phyloP scores from a whole-genome alignment of 208 protist genomes.

The Acanthamoeba triangularis region DNA sequence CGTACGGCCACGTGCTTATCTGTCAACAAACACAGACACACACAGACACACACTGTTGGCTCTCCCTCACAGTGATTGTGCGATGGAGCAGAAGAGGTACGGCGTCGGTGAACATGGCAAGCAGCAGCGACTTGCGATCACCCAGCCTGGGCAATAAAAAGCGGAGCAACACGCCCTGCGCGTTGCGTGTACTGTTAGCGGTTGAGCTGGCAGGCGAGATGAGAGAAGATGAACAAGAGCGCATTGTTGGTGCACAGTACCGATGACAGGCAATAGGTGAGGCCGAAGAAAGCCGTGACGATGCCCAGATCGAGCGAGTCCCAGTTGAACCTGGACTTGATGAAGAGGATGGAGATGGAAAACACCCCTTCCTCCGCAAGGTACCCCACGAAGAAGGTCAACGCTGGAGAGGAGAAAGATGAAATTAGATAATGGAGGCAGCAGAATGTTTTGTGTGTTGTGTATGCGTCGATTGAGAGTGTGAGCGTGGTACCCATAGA shows the following conservation, averaged over 20 bases:
- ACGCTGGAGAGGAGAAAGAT: neutral
- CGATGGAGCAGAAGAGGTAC: neutral
- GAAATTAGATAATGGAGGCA: neutral
- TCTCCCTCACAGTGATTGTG: too few species aligned
- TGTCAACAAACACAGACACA: neutral
- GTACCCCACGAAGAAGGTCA: neutral
- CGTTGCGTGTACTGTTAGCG: too few species aligned
- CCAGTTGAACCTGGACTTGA: conserved; percentile 29
- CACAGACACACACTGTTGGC: too few species aligned
- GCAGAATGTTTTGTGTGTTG: neutral
- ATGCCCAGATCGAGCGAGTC: neutral
- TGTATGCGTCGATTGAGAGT: neutral
- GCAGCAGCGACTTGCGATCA: neutral
- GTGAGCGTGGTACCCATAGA: neutral
- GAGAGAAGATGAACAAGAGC: too few species aligned
- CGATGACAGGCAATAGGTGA: conserved; percentile 15
- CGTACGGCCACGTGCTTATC: conserved; percentile 4
- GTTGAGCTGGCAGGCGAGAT: neutral
- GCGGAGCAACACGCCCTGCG: neutral
- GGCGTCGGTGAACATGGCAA: neutral
- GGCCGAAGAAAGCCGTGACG: neutral
- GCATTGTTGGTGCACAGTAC: too few species aligned
- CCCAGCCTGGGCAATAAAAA: neutral
- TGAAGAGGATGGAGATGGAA: conserved; percentile 11
- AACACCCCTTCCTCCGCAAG: conserved; percentile 25